phyloP scores from a whole-genome alignment of 164 flowering plant species.

The Berberis vulgaris region DNA sequence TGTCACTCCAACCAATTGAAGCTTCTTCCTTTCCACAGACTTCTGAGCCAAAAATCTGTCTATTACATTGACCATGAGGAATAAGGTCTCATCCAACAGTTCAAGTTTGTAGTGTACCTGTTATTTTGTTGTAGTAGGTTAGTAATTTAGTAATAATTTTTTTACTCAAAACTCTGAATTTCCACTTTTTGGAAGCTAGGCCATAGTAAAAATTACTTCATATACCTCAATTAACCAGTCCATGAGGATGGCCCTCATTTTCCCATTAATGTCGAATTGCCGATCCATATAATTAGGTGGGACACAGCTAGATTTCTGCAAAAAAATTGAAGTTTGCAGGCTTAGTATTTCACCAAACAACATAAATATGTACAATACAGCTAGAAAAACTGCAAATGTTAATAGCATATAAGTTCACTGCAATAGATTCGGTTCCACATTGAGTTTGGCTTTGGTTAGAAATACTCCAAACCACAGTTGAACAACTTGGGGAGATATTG shows the following conservation, averaged over 20 bases:
- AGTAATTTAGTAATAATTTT: neutral
- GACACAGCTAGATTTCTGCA: constrained; percentile 51
- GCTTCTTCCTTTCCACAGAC: constrained; percentile 50
- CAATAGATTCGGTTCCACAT: too few relatives aligned
- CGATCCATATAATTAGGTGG: constrained; percentile 56
- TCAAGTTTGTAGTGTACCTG: constrained; percentile 87
- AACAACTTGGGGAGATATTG: too few relatives aligned
- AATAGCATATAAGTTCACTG: too few relatives aligned
- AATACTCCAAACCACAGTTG: too few relatives aligned
- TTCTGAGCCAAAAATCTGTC: constrained; percentile 64
- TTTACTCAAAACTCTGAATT: neutral
- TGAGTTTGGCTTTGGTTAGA: too few relatives aligned
- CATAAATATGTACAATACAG: too few relatives aligned
- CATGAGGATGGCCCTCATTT: constrained; percentile 76
- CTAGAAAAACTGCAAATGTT: too few relatives aligned
- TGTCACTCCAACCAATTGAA: constrained; percentile 82
- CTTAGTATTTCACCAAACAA: too few relatives aligned
- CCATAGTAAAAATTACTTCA: neutral
- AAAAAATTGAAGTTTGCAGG: neutral
- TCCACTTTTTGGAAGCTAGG: neutral
- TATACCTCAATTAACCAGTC: constrained; percentile 92
- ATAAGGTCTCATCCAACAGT: constrained; percentile 74
- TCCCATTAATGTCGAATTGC: constrained; percentile 66
- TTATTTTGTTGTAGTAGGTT: neutral
- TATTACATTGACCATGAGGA: constrained; percentile 64